Evolutionary conservation across 768 basidiomycete species (phyloP).

Genomic region (Lenzites betulinus): DNA sequence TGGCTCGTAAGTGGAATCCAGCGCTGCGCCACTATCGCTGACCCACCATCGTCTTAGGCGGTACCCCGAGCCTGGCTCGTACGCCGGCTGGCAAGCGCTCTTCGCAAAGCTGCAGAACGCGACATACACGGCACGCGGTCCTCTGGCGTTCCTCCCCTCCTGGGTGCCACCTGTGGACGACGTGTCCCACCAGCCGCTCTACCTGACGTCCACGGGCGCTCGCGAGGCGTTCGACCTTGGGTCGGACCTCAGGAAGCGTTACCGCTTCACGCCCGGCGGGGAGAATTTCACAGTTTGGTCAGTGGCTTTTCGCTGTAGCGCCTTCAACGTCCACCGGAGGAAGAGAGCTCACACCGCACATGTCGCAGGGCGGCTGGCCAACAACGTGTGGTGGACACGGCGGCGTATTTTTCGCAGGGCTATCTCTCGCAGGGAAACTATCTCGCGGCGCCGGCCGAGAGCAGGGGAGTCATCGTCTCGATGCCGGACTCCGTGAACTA

Average conservation of each 20-base stretch:
- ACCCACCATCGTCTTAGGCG: constrained; percentile 31
- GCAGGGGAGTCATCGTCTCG: constrained; percentile 39
- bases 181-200: constrained; percentile 40
- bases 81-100: constrained; percentile 40
- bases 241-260: constrained; percentile 40
- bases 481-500: constrained; percentile 45
- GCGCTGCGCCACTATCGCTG: not conserved
- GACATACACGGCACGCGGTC: constrained; percentile 40
- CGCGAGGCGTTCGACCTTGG: constrained; percentile 44
- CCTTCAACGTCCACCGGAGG: not conserved
- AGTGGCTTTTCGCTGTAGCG: not conserved
- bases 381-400: constrained; percentile 46
- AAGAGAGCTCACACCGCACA: not conserved
- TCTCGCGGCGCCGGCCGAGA: constrained; percentile 29
- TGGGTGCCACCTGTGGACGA: constrained; percentile 46
- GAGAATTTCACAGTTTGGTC: constrained; percentile 46
- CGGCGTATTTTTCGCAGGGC: constrained; percentile 41
- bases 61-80: constrained; percentile 45
- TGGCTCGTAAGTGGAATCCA: constrained; percentile 37
- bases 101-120: constrained; percentile 44
- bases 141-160: constrained; percentile 42
- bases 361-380: constrained; percentile 42
- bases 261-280: constrained; percentile 43
- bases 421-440: constrained; percentile 48
- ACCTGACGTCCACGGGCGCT: constrained; percentile 42